Evolutionary conservation across 2,329 filamentous ascomycete species (phyloP), one percentile per base, ranked within the genome.

Genomic region (Chaetomiaceae sp.): DNA sequence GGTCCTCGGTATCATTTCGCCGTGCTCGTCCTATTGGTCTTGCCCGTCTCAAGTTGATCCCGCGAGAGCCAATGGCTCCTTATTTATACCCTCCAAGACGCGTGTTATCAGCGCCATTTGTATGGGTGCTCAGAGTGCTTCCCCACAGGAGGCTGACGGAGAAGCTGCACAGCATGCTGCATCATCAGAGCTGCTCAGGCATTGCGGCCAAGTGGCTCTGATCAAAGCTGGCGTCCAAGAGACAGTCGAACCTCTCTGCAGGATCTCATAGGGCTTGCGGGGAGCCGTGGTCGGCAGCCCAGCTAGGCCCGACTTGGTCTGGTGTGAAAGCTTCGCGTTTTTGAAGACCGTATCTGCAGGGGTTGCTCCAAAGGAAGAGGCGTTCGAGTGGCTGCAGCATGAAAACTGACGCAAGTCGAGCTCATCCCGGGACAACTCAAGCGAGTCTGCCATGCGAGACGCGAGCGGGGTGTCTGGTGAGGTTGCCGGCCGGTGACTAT

Each of bases 81-180:
- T 36, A 42, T 39, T 51, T 59, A 62, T 63, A 59, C 60, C 60
- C 58, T 63, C 60, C 60, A 51, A 52, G 17, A 33, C 46, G 48
- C n/a, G 36, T 34, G 48, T 49, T 47, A 57, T n/a, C n/a, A 56
- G 31, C 15, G 23, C 7, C 20, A 25, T n/a, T 27, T 39, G 47
- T 47, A 14, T 53, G 38, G 46, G 48, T 44, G 50, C 36, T 37
- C 44, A 42, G 43, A 14, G 38, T 47, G n/a, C n/a, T 51, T 46
- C 55, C 55, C 56, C 49, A 54, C 36, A 51, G 49, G 40, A 44
- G 25, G 33, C 22, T 40, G 39, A 44, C 23, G 27, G 47, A 63
- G 36, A 42, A 57, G 59, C 58, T 61, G 60, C 61, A 61, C 61
- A 53, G 60, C 56, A 59, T 61, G 55, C 58, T 48, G 55, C 58